These are phyloP conservation scores for Scytalidium lignicola DNA, from an alignment of 2,329 filamentous ascomycete species.

Conservation along the genomic window DNA sequence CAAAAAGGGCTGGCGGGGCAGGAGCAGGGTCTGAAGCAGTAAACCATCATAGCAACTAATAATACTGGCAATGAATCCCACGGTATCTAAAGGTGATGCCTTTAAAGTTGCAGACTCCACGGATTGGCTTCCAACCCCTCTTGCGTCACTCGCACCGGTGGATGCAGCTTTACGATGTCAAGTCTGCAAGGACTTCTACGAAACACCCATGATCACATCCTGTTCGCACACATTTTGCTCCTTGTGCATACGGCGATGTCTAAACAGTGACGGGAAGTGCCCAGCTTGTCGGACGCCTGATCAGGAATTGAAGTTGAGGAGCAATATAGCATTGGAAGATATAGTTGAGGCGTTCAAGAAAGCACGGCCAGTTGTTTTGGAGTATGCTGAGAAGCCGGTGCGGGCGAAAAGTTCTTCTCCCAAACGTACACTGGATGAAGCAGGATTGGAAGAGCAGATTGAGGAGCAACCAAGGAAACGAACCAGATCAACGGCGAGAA, in stretches of 20 bases:
- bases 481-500: conserved; percentile 46
- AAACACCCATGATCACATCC: conserved; percentile 88
- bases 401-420: conserved; percentile 22
- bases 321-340: conserved; percentile 82
- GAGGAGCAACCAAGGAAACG: conserved; percentile 39
- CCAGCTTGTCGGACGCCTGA: conserved; percentile 75
- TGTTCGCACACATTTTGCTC: conserved; percentile 98
- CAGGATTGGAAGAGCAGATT: conserved; percentile 20
- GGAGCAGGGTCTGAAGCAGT: background rate
- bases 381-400: conserved; percentile 53
- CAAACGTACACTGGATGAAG: conserved; percentile 48
- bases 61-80: conserved; percentile 2
- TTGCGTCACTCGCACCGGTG: conserved; percentile 62
- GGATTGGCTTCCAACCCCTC: conserved; percentile 72
- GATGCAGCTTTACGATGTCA: conserved; percentile 89
- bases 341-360: conserved; percentile 72
- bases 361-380: conserved; percentile 57
- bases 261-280: conserved; percentile 80
- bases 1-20: conserved; percentile 1
- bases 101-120: conserved; percentile 67
- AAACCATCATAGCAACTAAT: background rate
- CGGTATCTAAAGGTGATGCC: conserved; percentile 10
- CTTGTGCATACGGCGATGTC: conserved; percentile 81
- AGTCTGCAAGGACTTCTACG: conserved; percentile 97
- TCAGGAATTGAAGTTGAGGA: conserved; percentile 78